Base-by-base conservation (phyloP, 805 yeast genomes). In the Yueomyces sp. region DNA sequence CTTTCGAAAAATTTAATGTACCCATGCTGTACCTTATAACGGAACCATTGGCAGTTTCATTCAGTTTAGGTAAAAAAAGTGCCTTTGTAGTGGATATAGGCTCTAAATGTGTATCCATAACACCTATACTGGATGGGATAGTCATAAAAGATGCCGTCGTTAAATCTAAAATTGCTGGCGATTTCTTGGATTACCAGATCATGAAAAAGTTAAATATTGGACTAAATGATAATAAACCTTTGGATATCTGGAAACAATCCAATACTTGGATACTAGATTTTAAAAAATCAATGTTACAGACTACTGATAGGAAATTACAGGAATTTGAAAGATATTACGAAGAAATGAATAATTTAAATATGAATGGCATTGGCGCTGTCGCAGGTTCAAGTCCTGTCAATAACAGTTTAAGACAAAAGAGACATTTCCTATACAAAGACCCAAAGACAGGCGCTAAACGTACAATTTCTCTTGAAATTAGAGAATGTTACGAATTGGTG, bases 41-140 rank as follows among this genome's bases (percentile, higher is more conserved):
- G 56, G 74, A 79, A 36, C 94, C 95, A 5, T 64, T 88, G 44
- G 83, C 90, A 34, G 79, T 79, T 40, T 74, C 85, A 3, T 81
- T 82, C 57, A 80, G 87, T n/a, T 68, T 79, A 50, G 90, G 94
- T 2, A 77, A 79, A 55, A 73, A 84, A 28, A 79, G 82, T 8
- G 86, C 90, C 4, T 67, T 88, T 46, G 85, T 87, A 6, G 72
- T 87, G 28, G 95, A 88, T 57, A 63, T 87, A 39, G 96, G 95
- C 2, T 70, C 83, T 7, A 69, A 81, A 3, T 73, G 76, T 4
- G 71, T 81, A 19, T 71, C 79, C 32, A 84, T 85, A 7, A 81
- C 92, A 0, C 94, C 94, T 7, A 73, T 85, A 26, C 64, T 76
- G 48, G 87, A 83, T 53, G 95, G 95, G 36, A 72, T 74, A 12